Conservation (phyloP, 768 basidiomycete genomes). For the Kockovaella imperatae region DNA sequence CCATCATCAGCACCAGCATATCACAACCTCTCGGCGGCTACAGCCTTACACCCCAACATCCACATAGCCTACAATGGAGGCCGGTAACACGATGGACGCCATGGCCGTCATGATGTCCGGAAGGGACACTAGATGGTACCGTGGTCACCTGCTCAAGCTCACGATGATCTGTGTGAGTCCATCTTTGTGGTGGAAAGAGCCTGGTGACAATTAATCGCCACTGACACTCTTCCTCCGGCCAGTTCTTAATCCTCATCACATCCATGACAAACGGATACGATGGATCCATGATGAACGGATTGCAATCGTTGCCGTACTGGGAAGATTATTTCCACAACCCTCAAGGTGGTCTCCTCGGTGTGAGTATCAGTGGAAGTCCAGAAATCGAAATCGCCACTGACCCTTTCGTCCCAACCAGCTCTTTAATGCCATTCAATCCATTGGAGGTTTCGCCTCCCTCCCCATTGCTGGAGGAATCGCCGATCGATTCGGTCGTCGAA, state of each 20-base stretch:
- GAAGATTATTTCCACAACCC: conserved; percentile 54
- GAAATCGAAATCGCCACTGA: too few relatives aligned
- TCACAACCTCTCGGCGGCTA: too few relatives aligned
- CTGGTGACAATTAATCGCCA: background rate
- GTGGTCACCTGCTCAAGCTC: background rate
- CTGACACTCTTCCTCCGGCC: background rate
- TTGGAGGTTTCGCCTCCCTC: conserved; percentile 52
- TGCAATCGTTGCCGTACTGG: conserved; percentile 61
- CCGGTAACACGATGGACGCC: background rate
- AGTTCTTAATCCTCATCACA: conserved; percentile 55
- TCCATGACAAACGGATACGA: conserved; percentile 57
- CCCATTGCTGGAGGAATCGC: conserved; percentile 50
- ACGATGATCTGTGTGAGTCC: background rate
- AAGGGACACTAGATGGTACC: conserved; percentile 4
- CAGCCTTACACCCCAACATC: too few relatives aligned
- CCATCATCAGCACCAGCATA: too few relatives aligned
- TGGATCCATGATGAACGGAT: conserved; percentile 44
- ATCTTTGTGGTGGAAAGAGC: background rate
- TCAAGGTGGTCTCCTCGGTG: conserved; percentile 16
- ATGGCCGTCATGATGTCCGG: conserved; percentile 1
- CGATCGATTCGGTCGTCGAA: conserved; percentile 44
- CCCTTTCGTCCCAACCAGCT: background rate
- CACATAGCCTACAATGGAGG: background rate
- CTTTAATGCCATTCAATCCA: conserved; percentile 55
- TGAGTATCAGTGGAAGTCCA: background rate